phyloP scores from a whole-genome alignment of 768 basidiomycete genomes.

The Serendipita sp. region DNA sequence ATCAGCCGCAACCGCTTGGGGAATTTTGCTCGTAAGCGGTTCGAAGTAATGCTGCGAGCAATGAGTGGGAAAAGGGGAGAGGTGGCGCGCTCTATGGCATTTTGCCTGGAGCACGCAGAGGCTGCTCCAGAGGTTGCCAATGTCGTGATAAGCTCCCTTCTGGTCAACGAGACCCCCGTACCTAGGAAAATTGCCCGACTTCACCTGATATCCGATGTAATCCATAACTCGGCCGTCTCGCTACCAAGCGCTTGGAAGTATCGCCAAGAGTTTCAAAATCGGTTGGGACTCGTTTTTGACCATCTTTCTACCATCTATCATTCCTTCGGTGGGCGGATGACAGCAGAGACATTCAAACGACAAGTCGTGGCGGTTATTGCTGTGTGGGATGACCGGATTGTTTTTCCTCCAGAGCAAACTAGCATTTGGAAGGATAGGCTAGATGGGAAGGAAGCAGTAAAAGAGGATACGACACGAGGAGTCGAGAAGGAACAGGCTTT shows the following conservation, averaged over 20 bases:
- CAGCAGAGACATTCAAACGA: constrained; percentile 89
- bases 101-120: constrained; percentile 90
- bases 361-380: constrained; percentile 82
- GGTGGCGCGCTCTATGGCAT: constrained; percentile 92
- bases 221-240: constrained; percentile 90
- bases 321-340: constrained; percentile 90
- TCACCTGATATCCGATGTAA: constrained; percentile 90
- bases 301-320: constrained; percentile 89
- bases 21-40: constrained; percentile 60
- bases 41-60: constrained; percentile 80
- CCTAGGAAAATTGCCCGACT: constrained; percentile 92
- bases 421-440: constrained; percentile 50
- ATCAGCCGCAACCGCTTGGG: constrained; percentile 63
- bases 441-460: constrained; percentile 18
- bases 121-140: constrained; percentile 87
- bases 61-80: constrained; percentile 77
- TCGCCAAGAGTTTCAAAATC: constrained; percentile 81
- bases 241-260: constrained; percentile 97
- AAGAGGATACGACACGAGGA: constrained; percentile 10
- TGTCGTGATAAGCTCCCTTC: constrained; percentile 73
- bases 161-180: constrained; percentile 87
- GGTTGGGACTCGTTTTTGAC: constrained; percentile 88
- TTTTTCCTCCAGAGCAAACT: constrained; percentile 82
- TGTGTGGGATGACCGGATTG: constrained; percentile 98
- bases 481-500: constrained; percentile 17